Evolutionary conservation across 208 protist species (phyloP).

Genomic region (Kentomonas sorsogonicus): DNA sequence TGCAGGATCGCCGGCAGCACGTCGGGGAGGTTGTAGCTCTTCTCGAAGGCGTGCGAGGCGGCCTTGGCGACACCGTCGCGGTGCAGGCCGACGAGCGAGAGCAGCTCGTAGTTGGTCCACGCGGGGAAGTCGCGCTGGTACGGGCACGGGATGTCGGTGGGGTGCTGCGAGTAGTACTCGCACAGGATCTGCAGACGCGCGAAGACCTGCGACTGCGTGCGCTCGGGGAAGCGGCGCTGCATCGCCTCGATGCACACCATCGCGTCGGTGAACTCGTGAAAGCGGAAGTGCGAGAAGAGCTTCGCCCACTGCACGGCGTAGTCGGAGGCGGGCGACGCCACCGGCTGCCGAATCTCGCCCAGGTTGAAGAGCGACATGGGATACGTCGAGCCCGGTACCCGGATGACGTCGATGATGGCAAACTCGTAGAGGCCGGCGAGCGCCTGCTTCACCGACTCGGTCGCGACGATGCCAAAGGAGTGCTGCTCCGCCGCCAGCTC

Average conservation of each 20-base stretch:
- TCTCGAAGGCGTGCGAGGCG: neutral
- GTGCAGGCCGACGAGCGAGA: constrained; percentile 11
- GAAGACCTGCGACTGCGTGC: constrained; percentile 29
- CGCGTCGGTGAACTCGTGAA: constrained; percentile 60
- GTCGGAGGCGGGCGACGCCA: constrained; percentile 9
- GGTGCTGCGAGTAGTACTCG: constrained; percentile 38
- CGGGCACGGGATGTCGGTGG: constrained; percentile 33
- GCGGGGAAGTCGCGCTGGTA: constrained; percentile 56
- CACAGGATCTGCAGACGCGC: constrained; percentile 59
- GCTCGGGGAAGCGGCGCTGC: constrained; percentile 9
- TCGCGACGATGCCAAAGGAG: constrained; percentile 52
- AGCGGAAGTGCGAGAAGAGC: constrained; percentile 67
- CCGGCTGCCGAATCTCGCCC: constrained; percentile 12
- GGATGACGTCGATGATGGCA: constrained; percentile 77
- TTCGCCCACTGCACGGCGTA: constrained; percentile 69
- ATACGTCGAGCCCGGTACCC: constrained; percentile 31
- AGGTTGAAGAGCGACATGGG: constrained; percentile 77
- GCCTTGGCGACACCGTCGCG: neutral
- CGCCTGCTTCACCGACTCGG: constrained; percentile 76
- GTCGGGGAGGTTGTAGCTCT: constrained; percentile 2
- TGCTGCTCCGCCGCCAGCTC: constrained; percentile 50
- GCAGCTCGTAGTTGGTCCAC: constrained; percentile 72
- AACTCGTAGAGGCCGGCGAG: constrained; percentile 65
- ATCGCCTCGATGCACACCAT: constrained; percentile 33
- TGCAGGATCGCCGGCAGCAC: constrained; percentile 2